These are phyloP conservation scores for Alnus glutinosa DNA, from an alignment of 306 rosid genomes.

Conservation along the genomic window DNA sequence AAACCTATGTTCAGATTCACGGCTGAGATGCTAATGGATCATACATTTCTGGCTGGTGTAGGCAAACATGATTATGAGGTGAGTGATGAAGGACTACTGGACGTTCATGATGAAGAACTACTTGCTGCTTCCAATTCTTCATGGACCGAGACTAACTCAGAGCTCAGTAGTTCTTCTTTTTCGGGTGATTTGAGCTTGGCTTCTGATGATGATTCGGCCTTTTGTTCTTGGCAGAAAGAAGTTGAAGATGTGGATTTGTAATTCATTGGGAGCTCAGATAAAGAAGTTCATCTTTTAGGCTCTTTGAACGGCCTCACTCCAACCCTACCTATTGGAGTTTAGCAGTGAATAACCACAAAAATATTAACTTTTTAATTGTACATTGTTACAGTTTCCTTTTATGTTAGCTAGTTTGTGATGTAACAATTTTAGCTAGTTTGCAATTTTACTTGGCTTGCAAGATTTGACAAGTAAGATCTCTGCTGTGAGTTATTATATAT, in stretches of 20 bases:
- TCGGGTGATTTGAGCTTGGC: not conserved
- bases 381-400: not conserved
- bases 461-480: too few species aligned
- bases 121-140: not conserved
- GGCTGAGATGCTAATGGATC: slow-evolving; percentile 7
- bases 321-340: not conserved
- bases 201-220: not conserved
- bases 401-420: not conserved
- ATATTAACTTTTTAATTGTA: not conserved
- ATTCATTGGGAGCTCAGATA: not conserved
- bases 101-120: not conserved
- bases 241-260: not conserved
- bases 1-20: not conserved
- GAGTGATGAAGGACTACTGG: not conserved
- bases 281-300: not conserved
- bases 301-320: not conserved
- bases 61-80: not conserved
- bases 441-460: too few species aligned
- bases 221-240: not conserved
- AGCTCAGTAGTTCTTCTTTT: not conserved
- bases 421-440: not conserved
- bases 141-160: not conserved
- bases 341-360: not conserved
- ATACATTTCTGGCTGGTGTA: slow-evolving; percentile 6
- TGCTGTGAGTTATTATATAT: not conserved